Percentiles rank a stretch among this genome's conserved stretches.
phyloP scores from a whole-genome alignment of 164 flowering plant species.

The Santalum album region DNA sequence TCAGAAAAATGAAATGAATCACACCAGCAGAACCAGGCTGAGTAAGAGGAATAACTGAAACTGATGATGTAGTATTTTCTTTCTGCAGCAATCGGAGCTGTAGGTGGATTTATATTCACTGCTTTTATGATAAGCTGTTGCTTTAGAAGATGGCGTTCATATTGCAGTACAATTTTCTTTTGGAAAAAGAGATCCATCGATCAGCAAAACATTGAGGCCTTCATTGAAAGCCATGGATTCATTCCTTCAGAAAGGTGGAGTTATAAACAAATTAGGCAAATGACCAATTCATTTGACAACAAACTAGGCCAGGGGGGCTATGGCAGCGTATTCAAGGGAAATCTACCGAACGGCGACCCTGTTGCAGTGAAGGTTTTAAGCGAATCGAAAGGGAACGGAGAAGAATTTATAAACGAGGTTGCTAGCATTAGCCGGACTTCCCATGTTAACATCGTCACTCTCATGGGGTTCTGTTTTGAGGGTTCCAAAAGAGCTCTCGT shows the following conservation, averaged over 20 bases:
- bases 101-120: no score
- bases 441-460: constrained; percentile 29
- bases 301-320: constrained; percentile 42
- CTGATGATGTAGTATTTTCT: no score
- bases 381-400: constrained; percentile 20
- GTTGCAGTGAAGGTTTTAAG: constrained; percentile 36
- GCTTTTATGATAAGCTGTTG: no score
- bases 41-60: no score
- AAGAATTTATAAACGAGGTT: constrained; percentile 29
- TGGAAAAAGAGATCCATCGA: neutral
- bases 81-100: no score
- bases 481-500: constrained; percentile 27
- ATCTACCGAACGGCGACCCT: constrained; percentile 18
- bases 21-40: no score
- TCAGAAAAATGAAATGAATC: no score
- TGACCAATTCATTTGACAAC: constrained; percentile 26
- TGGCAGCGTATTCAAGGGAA: constrained; percentile 44
- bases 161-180: neutral
- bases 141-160: no score
- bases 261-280: constrained; percentile 23
- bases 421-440: constrained; percentile 26
- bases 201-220: constrained; percentile 9
- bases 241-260: constrained; percentile 21
- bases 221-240: constrained; percentile 15
- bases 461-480: constrained; percentile 29